phyloP scores from a whole-genome alignment of 1,284 basidiomycete genomes.

The Leccinum brunneo-olivaceum region DNA sequence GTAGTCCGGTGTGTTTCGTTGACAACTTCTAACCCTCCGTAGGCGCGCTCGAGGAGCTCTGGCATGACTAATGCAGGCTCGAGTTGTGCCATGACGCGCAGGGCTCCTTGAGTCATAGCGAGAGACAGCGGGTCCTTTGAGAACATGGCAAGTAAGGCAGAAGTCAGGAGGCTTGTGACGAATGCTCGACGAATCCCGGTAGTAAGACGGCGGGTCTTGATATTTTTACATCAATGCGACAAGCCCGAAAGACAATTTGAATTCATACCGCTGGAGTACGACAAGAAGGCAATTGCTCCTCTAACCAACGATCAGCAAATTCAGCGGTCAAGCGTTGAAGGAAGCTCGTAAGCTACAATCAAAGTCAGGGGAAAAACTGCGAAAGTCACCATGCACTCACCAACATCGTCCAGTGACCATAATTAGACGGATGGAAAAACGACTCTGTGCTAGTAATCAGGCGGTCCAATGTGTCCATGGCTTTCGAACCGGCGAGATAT shows the following conservation, averaged over 20 bases:
- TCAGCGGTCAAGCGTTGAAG: slow-evolving; percentile 62
- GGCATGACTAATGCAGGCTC: slow-evolving; percentile 90
- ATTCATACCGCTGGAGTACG: slow-evolving; percentile 69
- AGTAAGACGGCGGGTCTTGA: slow-evolving; percentile 71
- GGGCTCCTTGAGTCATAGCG: slow-evolving; percentile 61
- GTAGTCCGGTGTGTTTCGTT: slow-evolving; percentile 93
- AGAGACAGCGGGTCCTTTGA: slow-evolving; percentile 75
- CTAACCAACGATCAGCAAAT: slow-evolving; percentile 77
- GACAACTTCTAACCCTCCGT: slow-evolving; percentile 86
- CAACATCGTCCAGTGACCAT: slow-evolving; percentile 71
- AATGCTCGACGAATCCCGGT: slow-evolving; percentile 78
- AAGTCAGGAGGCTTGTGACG: slow-evolving; percentile 77
- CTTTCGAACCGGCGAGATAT: slow-evolving; percentile 82
- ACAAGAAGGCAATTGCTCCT: slow-evolving; percentile 78
- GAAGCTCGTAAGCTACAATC: slow-evolving; percentile 27
- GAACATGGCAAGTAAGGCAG: slow-evolving; percentile 92
- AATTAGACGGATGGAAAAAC: slow-evolving; percentile 87
- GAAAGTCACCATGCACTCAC: slow-evolving; percentile 23
- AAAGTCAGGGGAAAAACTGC: slow-evolving; percentile 10
- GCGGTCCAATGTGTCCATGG: slow-evolving; percentile 84
- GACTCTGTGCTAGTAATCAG: slow-evolving; percentile 91
- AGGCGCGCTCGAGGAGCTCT: slow-evolving; percentile 86
- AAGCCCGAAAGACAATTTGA: neutral
- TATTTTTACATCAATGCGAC: slow-evolving; percentile 4
- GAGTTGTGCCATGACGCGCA: slow-evolving; percentile 72